Percentiles rank a stretch among this genome's conserved stretches.
phyloP scores from a whole-genome alignment of 345 rosid species.

The Psidium friedrichsthalianum region DNA sequence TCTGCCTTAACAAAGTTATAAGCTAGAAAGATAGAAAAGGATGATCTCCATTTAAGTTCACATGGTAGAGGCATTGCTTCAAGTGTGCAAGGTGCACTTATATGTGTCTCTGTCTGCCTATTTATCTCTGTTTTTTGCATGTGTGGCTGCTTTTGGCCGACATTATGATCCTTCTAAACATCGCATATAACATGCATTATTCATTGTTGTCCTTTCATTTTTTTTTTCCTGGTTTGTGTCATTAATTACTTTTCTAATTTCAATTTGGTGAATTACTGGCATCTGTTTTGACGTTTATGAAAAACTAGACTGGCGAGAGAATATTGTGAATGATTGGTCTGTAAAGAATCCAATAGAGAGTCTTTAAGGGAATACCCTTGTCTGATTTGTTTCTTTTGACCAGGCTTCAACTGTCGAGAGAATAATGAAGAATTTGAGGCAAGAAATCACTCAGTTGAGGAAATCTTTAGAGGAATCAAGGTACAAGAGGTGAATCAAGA shows the following conservation, averaged over 20 bases:
- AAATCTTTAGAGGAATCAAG: conserved; percentile 73
- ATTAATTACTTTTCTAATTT: not conserved
- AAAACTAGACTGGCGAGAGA: not conserved
- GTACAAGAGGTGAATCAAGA: conserved; percentile 34
- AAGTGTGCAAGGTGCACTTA: not conserved
- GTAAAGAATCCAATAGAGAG: not conserved
- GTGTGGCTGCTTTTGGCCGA: not conserved
- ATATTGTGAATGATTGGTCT: not conserved
- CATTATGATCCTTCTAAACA: not conserved
- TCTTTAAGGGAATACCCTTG: too few relatives aligned
- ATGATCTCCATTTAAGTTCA: not conserved
- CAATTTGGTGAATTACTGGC: not conserved
- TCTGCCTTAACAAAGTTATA: not conserved
- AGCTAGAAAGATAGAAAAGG: not conserved
- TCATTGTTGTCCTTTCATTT: not conserved
- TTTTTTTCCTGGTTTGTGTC: not conserved
- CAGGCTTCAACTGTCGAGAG: conserved; percentile 68
- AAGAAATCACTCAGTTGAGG: conserved; percentile 57
- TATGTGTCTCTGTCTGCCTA: not conserved
- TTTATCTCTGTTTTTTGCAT: not conserved
- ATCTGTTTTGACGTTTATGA: not conserved
- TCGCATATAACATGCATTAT: not conserved
- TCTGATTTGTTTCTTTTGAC: not conserved
- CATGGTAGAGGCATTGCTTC: not conserved
- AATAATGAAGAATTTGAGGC: conserved; percentile 74